Evolutionary conservation across 176 grass and related monocot genomes (phyloP).

Genomic region (Aegilops speltoides): DNA sequence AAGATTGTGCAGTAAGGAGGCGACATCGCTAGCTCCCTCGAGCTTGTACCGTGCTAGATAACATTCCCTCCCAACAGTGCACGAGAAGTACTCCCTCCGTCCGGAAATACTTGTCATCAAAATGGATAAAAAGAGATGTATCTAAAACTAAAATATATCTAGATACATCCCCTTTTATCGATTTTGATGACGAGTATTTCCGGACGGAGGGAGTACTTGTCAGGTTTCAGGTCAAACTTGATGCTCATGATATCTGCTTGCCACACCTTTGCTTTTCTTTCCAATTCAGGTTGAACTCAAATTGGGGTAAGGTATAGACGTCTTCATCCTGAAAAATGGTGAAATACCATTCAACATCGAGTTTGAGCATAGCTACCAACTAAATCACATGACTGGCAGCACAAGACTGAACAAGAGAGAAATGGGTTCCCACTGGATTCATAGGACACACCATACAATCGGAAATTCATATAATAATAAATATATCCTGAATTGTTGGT

Average conservation of each 20-base stretch:
- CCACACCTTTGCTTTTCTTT: slow-evolving; percentile 47
- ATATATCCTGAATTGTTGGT: not conserved
- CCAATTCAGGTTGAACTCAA: slow-evolving; percentile 67
- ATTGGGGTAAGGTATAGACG: slow-evolving; percentile 58
- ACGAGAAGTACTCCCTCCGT: slow-evolving; percentile 80
- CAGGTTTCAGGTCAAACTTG: slow-evolving; percentile 81
- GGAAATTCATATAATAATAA: not conserved
- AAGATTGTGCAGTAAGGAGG: slow-evolving; percentile 44
- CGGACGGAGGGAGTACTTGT: slow-evolving; percentile 53
- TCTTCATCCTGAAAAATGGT: slow-evolving; percentile 85
- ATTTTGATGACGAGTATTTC: no score
- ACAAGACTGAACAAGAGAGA: not conserved
- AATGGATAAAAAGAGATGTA: no score
- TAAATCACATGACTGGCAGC: not conserved
- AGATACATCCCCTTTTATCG: no score
- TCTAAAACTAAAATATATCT: no score
- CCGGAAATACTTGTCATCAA: no score
- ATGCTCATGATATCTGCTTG: slow-evolving; percentile 31
- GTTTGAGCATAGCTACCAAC: not conserved
- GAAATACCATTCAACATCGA: not conserved
- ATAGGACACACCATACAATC: not conserved
- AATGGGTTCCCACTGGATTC: not conserved
- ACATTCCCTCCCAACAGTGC: slow-evolving; percentile 73
- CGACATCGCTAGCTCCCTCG: slow-evolving; percentile 42
- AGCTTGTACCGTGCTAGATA: slow-evolving; percentile 73